A percentile compares a stretch with the other conserved stretches of the same genome.
These are phyloP conservation scores for Lentinula sp. DNA, from an alignment of 768 basidiomycete species.

Conservation along the genomic window DNA sequence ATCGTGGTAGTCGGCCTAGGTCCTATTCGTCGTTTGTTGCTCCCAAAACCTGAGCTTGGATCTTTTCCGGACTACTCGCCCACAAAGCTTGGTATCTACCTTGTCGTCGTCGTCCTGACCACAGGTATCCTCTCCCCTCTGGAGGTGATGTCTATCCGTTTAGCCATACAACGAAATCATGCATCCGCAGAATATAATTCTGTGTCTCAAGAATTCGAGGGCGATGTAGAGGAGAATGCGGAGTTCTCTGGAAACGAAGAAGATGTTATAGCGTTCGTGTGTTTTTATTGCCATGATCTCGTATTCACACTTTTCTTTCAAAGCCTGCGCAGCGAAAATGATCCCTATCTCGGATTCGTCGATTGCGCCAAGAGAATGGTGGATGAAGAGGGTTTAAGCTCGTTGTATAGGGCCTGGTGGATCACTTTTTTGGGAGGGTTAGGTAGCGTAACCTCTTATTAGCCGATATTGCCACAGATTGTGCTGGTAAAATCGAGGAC, in stretches of 20 bases:
- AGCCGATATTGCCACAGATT: background rate
- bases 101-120: constrained; percentile 49
- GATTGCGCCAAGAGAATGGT: constrained; percentile 75
- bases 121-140: constrained; percentile 63
- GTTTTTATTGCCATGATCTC: background rate
- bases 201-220: constrained; percentile 66
- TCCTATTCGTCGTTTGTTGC: constrained; percentile 38
- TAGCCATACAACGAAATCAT: constrained; percentile 84
- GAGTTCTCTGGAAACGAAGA: constrained; percentile 70
- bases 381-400: constrained; percentile 70
- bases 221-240: constrained; percentile 48
- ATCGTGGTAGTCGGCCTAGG: constrained; percentile 42
- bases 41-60: constrained; percentile 30
- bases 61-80: constrained; percentile 37
- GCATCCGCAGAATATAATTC: constrained; percentile 70
- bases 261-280: constrained; percentile 75
- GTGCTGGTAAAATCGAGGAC: background rate
- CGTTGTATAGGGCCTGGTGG: constrained; percentile 86
- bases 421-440: constrained; percentile 62
- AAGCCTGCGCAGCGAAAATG: constrained; percentile 69
- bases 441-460: constrained; percentile 17
- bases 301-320: background rate
- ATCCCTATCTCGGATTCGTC: constrained; percentile 69
- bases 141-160: constrained; percentile 72
- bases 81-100: constrained; percentile 47